Conservation (phyloP, 306 rosid species). For the Pachyrhizus erosus region DNA sequence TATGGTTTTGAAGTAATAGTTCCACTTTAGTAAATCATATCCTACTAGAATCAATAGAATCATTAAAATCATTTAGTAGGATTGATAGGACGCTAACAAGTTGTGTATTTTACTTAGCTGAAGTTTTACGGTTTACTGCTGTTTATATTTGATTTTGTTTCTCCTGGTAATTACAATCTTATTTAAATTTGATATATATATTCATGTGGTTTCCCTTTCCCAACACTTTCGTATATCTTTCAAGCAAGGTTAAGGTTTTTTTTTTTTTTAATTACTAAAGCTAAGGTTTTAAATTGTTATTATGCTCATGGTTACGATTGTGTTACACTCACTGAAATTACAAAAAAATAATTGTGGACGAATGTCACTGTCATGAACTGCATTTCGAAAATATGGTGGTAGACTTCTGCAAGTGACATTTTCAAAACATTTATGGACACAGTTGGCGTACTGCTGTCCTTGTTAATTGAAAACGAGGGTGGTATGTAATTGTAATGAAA, state of each 20-base stretch:
- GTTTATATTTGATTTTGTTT: not conserved
- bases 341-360: not conserved
- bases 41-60: not conserved
- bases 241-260: too few relatives aligned
- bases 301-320: not conserved
- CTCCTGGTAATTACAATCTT: not conserved
- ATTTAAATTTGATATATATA: too few relatives aligned
- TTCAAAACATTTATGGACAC: not conserved
- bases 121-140: not conserved
- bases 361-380: not conserved
- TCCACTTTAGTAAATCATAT: not conserved
- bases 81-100: not conserved
- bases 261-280: too few relatives aligned
- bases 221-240: too few relatives aligned
- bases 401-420: not conserved
- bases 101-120: not conserved
- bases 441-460: not conserved
- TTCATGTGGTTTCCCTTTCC: too few relatives aligned
- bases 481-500: not conserved
- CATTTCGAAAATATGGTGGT: not conserved
- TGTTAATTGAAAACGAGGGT: not conserved
- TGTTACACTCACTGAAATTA: not conserved
- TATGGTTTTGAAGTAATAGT: not conserved
- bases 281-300: too few relatives aligned
- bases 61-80: not conserved